Conservation (phyloP, 208 protist species). For the Trypanosoma congolense region DNA sequence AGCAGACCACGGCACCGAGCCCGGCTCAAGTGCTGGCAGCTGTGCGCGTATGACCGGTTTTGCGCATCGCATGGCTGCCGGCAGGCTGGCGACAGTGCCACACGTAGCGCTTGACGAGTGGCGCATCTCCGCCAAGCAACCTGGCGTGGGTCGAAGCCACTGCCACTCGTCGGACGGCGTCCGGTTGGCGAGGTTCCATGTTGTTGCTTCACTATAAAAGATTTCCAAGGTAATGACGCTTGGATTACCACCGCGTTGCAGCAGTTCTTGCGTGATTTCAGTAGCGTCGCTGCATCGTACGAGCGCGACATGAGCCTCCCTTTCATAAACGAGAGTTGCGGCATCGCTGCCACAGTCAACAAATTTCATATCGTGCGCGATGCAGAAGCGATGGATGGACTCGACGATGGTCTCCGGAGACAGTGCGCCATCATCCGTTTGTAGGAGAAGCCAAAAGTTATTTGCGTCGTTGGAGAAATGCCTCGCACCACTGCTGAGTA, state of each 20-base stretch:
- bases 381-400: conserved; percentile 1
- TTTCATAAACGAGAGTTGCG: neutral
- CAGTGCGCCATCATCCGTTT: neutral
- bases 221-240: conserved; percentile 1
- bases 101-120: too few species aligned
- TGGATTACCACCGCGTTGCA: conserved; percentile 16
- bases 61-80: conserved; percentile 1
- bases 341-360: conserved; percentile 8
- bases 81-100: neutral
- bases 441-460: conserved; percentile 1
- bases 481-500: conserved; percentile 23
- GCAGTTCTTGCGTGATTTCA: conserved; percentile 15
- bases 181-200: neutral
- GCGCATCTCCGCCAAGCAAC: conserved; percentile 14
- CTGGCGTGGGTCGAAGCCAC: conserved; percentile 40
- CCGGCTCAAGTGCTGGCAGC: neutral
- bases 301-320: neutral
- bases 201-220: neutral
- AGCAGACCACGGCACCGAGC: conserved; percentile 7
- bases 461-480: too few species aligned
- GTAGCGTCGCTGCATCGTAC: neutral
- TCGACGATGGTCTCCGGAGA: neutral
- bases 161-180: neutral
- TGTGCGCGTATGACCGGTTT: conserved; percentile 5
- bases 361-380: neutral